A percentile compares a stretch with the other conserved stretches of the same genome.
phyloP scores from a whole-genome alignment of 306 rosid genomes.

The Quercus mongolica region DNA sequence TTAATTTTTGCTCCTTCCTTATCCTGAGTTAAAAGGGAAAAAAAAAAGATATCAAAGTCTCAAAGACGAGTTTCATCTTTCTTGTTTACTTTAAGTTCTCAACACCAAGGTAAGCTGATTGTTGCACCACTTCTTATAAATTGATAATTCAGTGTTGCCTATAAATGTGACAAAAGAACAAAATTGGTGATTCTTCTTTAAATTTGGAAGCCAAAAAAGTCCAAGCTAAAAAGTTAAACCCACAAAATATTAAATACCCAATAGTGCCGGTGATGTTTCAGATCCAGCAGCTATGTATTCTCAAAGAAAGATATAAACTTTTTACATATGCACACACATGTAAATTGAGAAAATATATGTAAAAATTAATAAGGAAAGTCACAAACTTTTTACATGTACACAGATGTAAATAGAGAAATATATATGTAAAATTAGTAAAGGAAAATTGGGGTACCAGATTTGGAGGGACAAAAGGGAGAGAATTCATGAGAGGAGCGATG shows the following conservation, averaged over 20 bases:
- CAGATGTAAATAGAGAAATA: not conserved
- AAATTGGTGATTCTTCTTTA: not conserved
- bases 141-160: not conserved
- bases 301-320: not conserved
- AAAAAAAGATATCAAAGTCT: not conserved
- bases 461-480: constrained; percentile 42
- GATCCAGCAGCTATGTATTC: not conserved
- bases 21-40: not conserved
- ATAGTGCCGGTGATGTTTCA: not conserved
- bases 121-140: not conserved
- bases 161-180: not conserved
- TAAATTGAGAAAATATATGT: not conserved
- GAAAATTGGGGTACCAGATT: constrained; percentile 49
- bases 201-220: not conserved
- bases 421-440: not conserved
- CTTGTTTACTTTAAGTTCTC: not conserved
- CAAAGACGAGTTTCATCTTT: not conserved
- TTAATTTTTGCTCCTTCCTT: not conserved
- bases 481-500: constrained; percentile 30
- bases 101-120: not conserved
- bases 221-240: not conserved
- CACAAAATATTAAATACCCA: not conserved
- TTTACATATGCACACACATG: not conserved
- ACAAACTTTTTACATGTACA: not conserved
- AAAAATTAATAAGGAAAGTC: not conserved